Conservation (phyloP, 2,329 filamentous ascomycete species). For the Purpureocillium takamizusanense region DNA sequence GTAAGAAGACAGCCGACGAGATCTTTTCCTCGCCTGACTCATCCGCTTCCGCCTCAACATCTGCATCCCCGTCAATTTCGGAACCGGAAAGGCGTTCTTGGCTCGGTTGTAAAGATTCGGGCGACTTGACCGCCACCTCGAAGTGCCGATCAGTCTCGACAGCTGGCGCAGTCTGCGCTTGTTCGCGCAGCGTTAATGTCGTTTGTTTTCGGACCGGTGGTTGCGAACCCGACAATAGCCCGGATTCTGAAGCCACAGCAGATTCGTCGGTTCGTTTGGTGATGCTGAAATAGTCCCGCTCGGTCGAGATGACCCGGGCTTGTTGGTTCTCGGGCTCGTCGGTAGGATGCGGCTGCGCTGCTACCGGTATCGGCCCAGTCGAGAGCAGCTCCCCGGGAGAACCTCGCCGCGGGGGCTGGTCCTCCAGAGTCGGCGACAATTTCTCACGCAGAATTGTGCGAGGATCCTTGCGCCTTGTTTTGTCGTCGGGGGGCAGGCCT, state of each 20-base stretch:
- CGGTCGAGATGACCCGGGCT: neutral
- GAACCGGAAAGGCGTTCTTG: slow-evolving; percentile 26
- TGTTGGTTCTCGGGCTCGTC: neutral
- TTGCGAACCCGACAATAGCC: slow-evolving; percentile 8
- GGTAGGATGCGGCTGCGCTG: neutral
- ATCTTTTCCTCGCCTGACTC: slow-evolving; percentile 76
- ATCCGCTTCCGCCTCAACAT: slow-evolving; percentile 32
- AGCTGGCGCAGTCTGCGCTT: slow-evolving; percentile 16
- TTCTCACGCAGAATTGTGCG: slow-evolving; percentile 29
- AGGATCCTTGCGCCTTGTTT: slow-evolving; percentile 42
- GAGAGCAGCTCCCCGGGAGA: neutral
- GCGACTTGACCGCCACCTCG: slow-evolving; percentile 22
- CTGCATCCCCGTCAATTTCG: slow-evolving; percentile 8
- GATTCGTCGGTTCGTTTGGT: too few species aligned
- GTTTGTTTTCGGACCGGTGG: slow-evolving; percentile 12
- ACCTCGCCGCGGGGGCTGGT: slow-evolving; percentile 7
- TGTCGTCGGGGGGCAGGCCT: slow-evolving; percentile 50
- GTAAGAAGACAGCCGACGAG: slow-evolving; percentile 75
- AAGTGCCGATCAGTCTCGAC: slow-evolving; percentile 13
- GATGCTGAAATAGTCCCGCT: slow-evolving; percentile 11
- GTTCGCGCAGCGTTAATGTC: slow-evolving; percentile 10
- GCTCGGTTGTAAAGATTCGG: slow-evolving; percentile 27
- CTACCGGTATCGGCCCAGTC: neutral
- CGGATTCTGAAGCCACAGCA: too few species aligned
- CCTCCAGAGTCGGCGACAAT: slow-evolving; percentile 25